Conservation (phyloP, 306 rosid species). For the Dalbergia oliveri region DNA sequence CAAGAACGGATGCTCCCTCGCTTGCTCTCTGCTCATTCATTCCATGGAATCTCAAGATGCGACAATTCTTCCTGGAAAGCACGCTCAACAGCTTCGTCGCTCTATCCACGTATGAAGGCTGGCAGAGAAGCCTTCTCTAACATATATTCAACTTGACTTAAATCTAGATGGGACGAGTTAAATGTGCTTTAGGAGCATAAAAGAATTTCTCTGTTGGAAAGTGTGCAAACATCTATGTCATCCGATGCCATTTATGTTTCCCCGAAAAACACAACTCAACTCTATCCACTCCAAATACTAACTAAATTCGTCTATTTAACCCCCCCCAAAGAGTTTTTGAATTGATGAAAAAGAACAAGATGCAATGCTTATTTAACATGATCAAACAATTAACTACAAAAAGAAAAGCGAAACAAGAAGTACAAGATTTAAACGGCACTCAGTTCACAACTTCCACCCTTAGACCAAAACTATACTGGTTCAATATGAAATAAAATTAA, state of each 20-base stretch:
- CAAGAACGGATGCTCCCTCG: conserved; percentile 63
- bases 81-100: conserved; percentile 87
- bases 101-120: conserved; percentile 62
- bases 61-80: conserved; percentile 88
- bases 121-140: conserved; percentile 74
- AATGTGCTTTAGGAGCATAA: too few species aligned
- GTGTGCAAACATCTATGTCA: conserved; percentile 74
- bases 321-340: conserved; percentile 34
- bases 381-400: neutral
- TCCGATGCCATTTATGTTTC: conserved; percentile 51
- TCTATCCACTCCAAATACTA: conserved; percentile 42
- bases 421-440: neutral
- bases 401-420: neutral
- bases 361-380: neutral
- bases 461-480: neutral
- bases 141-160: conserved; percentile 65
- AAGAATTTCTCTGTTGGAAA: conserved; percentile 51
- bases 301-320: conserved; percentile 19
- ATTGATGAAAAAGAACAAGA: conserved; percentile 46
- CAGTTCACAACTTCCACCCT: conserved; percentile 15
- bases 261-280: conserved; percentile 36
- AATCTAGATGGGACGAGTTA: conserved; percentile 51
- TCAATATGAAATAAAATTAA: neutral
- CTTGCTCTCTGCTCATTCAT: conserved; percentile 47
- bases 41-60: conserved; percentile 60